Evolutionary conservation across 768 basidiomycete genomes (phyloP).

Genomic region (Podaxis pistillaris): DNA sequence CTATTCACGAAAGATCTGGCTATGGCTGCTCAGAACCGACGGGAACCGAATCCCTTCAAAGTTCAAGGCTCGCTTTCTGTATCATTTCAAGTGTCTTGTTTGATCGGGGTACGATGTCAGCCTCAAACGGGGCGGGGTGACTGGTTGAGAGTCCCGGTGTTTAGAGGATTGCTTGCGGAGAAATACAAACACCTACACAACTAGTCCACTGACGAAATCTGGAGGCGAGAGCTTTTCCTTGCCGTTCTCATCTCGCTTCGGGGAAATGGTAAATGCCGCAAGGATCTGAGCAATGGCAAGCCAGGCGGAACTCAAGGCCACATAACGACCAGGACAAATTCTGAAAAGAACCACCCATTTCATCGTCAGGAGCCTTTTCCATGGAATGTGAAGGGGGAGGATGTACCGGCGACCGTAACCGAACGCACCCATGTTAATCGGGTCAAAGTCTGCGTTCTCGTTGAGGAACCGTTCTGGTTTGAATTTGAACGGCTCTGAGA

Average conservation of each 20-base stretch:
- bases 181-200: constrained; percentile 18
- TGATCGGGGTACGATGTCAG: constrained; percentile 21
- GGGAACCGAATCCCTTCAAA: neutral
- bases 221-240: constrained; percentile 22
- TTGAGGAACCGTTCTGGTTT: neutral
- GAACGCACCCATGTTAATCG: neutral
- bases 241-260: constrained; percentile 31
- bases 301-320: constrained; percentile 30
- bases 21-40: neutral
- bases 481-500: neutral
- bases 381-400: neutral
- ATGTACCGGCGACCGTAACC: neutral
- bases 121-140: constrained; percentile 24
- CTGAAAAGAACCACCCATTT: constrained; percentile 15
- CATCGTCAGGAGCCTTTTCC: neutral
- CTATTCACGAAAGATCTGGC: neutral
- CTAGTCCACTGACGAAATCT: constrained; percentile 25
- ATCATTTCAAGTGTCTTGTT: constrained; percentile 19
- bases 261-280: constrained; percentile 26
- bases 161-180: neutral
- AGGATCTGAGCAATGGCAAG: constrained; percentile 30
- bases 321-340: constrained; percentile 35
- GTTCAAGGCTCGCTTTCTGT: constrained; percentile 15
- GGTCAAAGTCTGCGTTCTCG: neutral
- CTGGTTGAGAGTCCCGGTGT: constrained; percentile 10